A percentile compares a stretch with the other conserved stretches of the same genome.
phyloP scores from a whole-genome alignment of 768 basidiomycete species.

The Podaxis pistillaris region DNA sequence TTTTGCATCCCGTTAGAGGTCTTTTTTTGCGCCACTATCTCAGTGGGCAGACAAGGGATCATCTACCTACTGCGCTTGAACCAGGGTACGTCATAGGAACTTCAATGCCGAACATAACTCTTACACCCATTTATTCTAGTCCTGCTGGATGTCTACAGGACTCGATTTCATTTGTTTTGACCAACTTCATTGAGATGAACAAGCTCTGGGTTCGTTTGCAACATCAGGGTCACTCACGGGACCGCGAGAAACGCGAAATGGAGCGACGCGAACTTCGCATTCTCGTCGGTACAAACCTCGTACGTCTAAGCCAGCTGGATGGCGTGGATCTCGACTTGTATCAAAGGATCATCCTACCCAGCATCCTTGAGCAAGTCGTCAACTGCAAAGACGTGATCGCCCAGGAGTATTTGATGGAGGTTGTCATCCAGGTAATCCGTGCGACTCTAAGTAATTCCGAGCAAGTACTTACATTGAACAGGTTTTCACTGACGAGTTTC shows the following conservation, averaged over 20 bases:
- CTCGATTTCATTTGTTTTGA: constrained; percentile 92
- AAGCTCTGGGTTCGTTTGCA: constrained; percentile 99
- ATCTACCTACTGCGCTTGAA: constrained; percentile 86
- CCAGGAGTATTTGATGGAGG: constrained; percentile 99
- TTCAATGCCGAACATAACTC: constrained; percentile 1
- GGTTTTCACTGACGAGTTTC: constrained; percentile 99
- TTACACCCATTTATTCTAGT: constrained; percentile 34
- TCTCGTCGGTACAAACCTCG: constrained; percentile 96
- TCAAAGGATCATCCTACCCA: constrained; percentile 80
- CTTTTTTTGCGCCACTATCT: constrained; percentile 96
- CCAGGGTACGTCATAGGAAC: constrained; percentile 56
- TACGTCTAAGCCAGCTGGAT: constrained; percentile 91
- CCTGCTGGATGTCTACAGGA: constrained; percentile 90
- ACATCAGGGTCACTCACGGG: constrained; percentile 95
- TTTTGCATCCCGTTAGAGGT: constrained; percentile 95
- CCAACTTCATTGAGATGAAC: constrained; percentile 99
- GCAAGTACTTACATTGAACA: constrained; percentile 26
- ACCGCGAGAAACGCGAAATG: constrained; percentile 96
- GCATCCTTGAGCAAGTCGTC: constrained; percentile 94
- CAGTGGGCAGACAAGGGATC: constrained; percentile 93
- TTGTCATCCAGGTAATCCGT: constrained; percentile 86
- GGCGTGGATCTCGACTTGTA: constrained; percentile 97
- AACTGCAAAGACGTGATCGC: constrained; percentile 99
- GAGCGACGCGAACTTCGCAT: constrained; percentile 95
- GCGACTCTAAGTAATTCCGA: neutral